Evolutionary conservation across 148 eudicot genomes (phyloP), one percentile per base, ranked within the genome.

Genomic region (Pharnaceum exiguum): DNA sequence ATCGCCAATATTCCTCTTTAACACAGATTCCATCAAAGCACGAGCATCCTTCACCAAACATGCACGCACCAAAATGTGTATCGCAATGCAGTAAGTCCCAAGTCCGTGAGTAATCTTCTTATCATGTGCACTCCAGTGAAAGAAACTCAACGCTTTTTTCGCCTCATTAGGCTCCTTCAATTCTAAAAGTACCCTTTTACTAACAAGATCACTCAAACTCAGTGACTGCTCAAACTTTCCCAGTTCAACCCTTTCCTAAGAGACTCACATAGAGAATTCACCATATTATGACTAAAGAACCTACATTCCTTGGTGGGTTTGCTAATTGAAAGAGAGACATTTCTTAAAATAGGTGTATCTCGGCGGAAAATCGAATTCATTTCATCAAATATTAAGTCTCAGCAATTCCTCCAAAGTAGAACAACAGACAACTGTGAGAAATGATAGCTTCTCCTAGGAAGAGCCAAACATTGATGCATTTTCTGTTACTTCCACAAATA

Each of bases 61-160:
- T 5, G 83, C 83, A 27, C 75, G 62, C 0, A 59, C 80, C 35
- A 79, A 53, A 46, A 91, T 71, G 73, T 91, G 97, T 46, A 91
- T 70, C 4, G 67, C 60, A 9, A 91, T 60, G 47, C 82, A 81
- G 55, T 91, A 91, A 37, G 55, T 61, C 30, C 67, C 67, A 54
- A 77, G 51, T 44, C 70, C 74, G 55, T 87, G 93, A 40, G 57
- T 39, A 37, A 62, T 29, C 10, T 76, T 70, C 70, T 53, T 68
- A 31, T 38, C 51, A 23, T 70, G 78, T 0, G 96, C 74, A 51
- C 83, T 79, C 97, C 97, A 91, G 62, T 87, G 96, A 59, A 87
- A 91, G 62, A 91, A 91, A 51, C 57, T 72, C 55, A 91, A 64
- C 38, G 96, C 94, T 19, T 68, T 73, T 58, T 76, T 80, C 0